Percentiles rank a stretch among this genome's conserved stretches.
Evolutionary conservation across 2,329 filamentous ascomycete species (phyloP).

Genomic region (Proliferodiscus dingleyae): DNA sequence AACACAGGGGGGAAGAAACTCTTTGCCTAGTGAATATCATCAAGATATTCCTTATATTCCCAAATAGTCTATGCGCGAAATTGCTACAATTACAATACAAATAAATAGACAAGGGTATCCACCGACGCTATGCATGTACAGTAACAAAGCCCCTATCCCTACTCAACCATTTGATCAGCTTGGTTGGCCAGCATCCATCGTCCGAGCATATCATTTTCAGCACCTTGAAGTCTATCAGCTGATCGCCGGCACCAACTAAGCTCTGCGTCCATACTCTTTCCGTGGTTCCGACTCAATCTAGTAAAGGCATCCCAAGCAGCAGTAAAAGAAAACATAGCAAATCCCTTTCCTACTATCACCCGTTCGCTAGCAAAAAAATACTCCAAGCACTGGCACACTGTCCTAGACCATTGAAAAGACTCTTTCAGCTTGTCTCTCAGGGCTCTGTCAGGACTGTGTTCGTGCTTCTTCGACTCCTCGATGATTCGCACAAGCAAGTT

Average conservation of each 20-base stretch:
- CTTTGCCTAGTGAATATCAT: too few relatives aligned
- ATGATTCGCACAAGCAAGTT: conserved; percentile 6
- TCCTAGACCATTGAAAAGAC: conserved; percentile 12
- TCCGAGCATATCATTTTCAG: not conserved
- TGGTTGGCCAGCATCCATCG: not conserved
- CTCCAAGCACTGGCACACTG: conserved; percentile 14
- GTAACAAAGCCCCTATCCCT: too few relatives aligned
- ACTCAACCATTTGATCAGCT: not conserved
- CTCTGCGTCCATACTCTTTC: conserved; percentile 8
- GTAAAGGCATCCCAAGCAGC: conserved; percentile 11
- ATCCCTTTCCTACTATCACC: conserved; percentile 5
- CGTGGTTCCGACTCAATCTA: conserved; percentile 3
- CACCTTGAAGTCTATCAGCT: conserved; percentile 3
- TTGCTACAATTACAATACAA: too few relatives aligned
- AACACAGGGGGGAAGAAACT: too few relatives aligned
- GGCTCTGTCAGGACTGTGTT: conserved; percentile 6
- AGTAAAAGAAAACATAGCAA: conserved; percentile 11
- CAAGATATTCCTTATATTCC: too few relatives aligned
- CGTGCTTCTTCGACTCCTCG: conserved; percentile 4
- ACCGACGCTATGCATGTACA: too few relatives aligned
- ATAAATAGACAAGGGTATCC: too few relatives aligned
- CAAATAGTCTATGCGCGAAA: too few relatives aligned
- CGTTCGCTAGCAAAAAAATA: conserved; percentile 10
- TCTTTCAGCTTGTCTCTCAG: conserved; percentile 5
- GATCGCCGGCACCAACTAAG: conserved; percentile 11